Evolutionary conservation across 164 flowering plant species (phyloP), one percentile per base, ranked within the genome.

Genomic region (Tetracentron sinense): DNA sequence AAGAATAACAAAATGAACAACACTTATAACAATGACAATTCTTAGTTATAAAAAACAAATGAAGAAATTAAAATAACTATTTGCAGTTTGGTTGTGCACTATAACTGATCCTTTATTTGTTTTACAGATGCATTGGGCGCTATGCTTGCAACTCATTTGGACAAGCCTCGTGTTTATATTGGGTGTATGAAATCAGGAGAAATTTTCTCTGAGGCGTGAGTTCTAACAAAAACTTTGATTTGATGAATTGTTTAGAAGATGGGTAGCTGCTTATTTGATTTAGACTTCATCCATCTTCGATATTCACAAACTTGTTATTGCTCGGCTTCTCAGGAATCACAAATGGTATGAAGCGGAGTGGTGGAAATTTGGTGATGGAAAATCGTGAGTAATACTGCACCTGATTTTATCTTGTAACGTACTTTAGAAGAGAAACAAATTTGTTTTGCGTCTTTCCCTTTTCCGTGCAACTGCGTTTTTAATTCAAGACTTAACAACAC

Each of bases 291-390:
- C 51, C 19, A 4, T 30, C 60, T 48, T 57, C 49, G n/a, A n/a
- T n/a, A n/a, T 44, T 33, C 19, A 20, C 22, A 4, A 25, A 49
- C 20, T 51, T n/a, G n/a, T n/a, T 52, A 28, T 28, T 53, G 30
- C 55, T 61, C 28, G 28, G 44, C 66, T 27, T 57, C n/a, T n/a
- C 81, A 93, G 98, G 82, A 64, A 58, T 58, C 86, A 86, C 67
- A 87, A 86, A 81, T 93, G 98, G 98, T 89, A 89, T 80, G 97
- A 93, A 75, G 95, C 98, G 28, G 96, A 93, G 49, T 93, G 97
- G 97, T 93, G 98, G 98, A 93, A 90, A 60, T 93, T 93, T 61
- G 98, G 97, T 17, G 96, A 90, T 69, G 80, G 82, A 46, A 93
- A 89, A 85, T 72, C 94, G 98, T 93, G 72, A 89, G 98, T 83